Percentiles rank a stretch among this genome's conserved stretches.
Conservation (phyloP, 1,139 yeast genomes). For the Meyerozyma guilliermondii region DNA sequence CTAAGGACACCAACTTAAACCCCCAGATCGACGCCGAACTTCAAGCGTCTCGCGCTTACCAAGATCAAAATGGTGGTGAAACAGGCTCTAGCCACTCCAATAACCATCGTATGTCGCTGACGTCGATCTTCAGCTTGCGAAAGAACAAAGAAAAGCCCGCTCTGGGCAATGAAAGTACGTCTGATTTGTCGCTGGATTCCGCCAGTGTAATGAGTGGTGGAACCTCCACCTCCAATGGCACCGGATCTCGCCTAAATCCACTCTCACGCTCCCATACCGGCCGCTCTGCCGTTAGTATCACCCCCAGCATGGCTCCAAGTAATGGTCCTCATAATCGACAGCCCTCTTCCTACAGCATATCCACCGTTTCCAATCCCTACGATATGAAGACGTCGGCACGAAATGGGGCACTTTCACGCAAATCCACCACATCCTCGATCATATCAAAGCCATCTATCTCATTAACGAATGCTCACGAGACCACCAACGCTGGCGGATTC, state of each 20-base stretch:
- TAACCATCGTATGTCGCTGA: conserved; percentile 26
- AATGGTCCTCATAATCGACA: conserved; percentile 35
- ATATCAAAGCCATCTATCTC: conserved; percentile 30
- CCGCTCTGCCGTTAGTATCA: conserved; percentile 19
- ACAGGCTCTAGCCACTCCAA: background rate
- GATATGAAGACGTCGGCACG: conserved; percentile 19
- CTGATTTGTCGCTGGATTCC: conserved; percentile 35
- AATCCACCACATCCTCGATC: conserved; percentile 21
- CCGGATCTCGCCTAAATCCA: conserved; percentile 1
- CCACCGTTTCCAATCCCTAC: conserved; percentile 22
- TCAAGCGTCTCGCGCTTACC: conserved; percentile 30
- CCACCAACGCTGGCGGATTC: conserved; percentile 17
- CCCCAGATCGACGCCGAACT: conserved; percentile 29
- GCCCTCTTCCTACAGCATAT: conserved; percentile 36
- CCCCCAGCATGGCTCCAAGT: conserved; percentile 16
- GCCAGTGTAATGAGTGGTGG: conserved; percentile 21
- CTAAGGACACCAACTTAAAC: conserved; percentile 11
- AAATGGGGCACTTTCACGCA: conserved; percentile 12
- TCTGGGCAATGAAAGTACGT: conserved; percentile 17
- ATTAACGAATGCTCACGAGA: conserved; percentile 16
- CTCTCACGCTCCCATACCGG: conserved; percentile 3
- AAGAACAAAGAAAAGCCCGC: conserved; percentile 15
- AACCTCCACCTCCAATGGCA: conserved; percentile 6
- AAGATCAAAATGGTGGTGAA: background rate
- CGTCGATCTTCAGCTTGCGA: conserved; percentile 36